Evolutionary conservation across 2,329 filamentous ascomycete species (phyloP).

Genomic region (Aspergillus arachidicola): DNA sequence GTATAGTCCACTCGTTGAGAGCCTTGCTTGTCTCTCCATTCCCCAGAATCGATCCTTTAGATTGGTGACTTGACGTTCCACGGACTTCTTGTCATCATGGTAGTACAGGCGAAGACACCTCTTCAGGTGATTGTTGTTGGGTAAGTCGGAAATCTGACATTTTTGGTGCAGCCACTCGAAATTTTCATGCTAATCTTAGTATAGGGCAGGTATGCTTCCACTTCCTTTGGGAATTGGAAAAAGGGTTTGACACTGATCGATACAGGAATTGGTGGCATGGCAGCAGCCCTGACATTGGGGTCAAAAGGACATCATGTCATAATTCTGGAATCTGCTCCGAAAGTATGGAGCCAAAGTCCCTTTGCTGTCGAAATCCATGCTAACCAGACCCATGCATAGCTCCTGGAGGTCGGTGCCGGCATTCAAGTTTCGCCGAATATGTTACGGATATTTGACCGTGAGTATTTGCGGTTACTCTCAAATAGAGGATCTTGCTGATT

Average conservation of each 20-base stretch:
- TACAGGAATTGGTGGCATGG: conserved; percentile 40
- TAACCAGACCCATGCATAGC: conserved; percentile 19
- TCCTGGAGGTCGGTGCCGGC: conserved; percentile 68
- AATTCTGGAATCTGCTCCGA: conserved; percentile 36
- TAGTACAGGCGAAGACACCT: conserved; percentile 28
- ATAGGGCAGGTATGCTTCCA: conserved; percentile 33
- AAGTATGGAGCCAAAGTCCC: conserved; percentile 25
- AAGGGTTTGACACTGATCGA: conserved; percentile 6
- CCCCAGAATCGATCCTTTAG: background rate
- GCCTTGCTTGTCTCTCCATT: background rate
- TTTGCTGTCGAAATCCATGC: background rate
- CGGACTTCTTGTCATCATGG: conserved; percentile 19
- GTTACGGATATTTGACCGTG: conserved; percentile 69
- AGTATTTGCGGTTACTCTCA: conserved; percentile 11
- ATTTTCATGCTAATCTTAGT: background rate
- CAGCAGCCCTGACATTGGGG: conserved; percentile 38
- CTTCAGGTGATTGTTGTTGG: conserved; percentile 38
- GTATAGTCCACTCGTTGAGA: background rate
- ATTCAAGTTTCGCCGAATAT: conserved; percentile 84
- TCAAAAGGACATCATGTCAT: conserved; percentile 36
- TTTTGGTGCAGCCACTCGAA: background rate
- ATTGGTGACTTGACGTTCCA: background rate
- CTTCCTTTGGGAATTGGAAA: no score
- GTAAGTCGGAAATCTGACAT: conserved; percentile 22
- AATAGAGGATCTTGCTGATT: background rate